Conservation (phyloP, 2,329 filamentous ascomycete genomes). For the Thielaviopsis populi region DNA sequence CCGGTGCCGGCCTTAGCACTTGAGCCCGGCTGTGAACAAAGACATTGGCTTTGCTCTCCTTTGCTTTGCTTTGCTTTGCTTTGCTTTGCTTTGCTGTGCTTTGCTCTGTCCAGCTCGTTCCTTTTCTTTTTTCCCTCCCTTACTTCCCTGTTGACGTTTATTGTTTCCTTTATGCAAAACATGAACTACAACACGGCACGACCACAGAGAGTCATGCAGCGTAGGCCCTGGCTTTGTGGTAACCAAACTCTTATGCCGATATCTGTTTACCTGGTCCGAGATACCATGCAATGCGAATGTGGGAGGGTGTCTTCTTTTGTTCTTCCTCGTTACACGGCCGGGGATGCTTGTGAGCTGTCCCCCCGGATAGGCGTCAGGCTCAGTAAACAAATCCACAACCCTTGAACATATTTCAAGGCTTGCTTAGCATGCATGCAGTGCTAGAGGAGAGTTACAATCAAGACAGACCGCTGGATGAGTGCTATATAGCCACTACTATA, state of each 20-base stretch:
- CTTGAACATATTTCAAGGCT: too few species aligned
- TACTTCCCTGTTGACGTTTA: background rate
- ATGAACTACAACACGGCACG: background rate
- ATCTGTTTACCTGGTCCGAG: too few species aligned
- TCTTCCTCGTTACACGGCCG: background rate
- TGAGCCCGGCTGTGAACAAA: background rate
- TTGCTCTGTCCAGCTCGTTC: background rate
- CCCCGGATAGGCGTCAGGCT: background rate
- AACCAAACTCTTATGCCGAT: background rate
- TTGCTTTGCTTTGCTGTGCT: background rate
- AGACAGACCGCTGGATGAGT: too few species aligned
- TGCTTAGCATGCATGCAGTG: too few species aligned
- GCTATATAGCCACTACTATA: background rate
- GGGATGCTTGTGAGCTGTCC: background rate
- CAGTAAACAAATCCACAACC: background rate
- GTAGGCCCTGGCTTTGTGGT: background rate
- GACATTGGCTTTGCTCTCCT: background rate
- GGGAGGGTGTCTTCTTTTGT: background rate
- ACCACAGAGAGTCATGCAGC: background rate
- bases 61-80: background rate
- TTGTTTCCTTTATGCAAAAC: constrained; percentile 3
- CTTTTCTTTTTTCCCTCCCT: background rate
- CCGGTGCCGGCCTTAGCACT: background rate
- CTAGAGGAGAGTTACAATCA: too few species aligned
- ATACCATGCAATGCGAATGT: background rate